Evolutionary conservation across 805 yeast genomes (phyloP).

Genomic region (Hanseniaspora guilliermondii): DNA sequence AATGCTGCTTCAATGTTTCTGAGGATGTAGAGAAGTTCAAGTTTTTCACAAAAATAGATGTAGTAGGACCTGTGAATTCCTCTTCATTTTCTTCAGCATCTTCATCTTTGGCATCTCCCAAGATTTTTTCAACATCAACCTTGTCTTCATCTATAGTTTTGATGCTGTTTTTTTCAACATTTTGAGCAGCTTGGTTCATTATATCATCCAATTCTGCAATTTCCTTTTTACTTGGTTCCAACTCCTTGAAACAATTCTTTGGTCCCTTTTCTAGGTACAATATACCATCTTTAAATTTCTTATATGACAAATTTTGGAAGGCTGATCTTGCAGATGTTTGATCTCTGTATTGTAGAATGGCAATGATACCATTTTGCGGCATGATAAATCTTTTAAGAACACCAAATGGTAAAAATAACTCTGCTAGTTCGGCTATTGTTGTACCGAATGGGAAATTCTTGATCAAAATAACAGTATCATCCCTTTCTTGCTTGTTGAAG

Average conservation of each 20-base stretch:
- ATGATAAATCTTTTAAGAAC: constrained; percentile 65
- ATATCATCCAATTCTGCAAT: constrained; percentile 17
- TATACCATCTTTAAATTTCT: constrained; percentile 77
- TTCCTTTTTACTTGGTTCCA: constrained; percentile 33
- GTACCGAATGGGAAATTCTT: constrained; percentile 90
- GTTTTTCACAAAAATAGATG: constrained; percentile 83
- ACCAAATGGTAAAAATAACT: constrained; percentile 69
- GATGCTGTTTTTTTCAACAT: constrained; percentile 3
- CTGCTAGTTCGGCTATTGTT: constrained; percentile 64
- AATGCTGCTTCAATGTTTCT: constrained; percentile 42
- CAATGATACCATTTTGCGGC: constrained; percentile 96
- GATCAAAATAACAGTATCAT: constrained; percentile 67
- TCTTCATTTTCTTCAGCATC: constrained; percentile 28
- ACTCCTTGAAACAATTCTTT: constrained; percentile 56
- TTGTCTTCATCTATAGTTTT: constrained; percentile 20
- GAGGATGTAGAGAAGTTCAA: constrained; percentile 72
- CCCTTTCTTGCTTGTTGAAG: constrained; percentile 48
- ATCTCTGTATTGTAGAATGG: constrained; percentile 80
- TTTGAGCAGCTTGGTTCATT: constrained; percentile 10
- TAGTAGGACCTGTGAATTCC: constrained; percentile 57
- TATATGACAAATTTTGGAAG: constrained; percentile 72
- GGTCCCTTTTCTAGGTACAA: constrained; percentile 93
- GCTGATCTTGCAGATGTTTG: constrained; percentile 78
- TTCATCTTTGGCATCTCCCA: constrained; percentile 27
- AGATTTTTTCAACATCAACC: constrained; percentile 33